phyloP scores from a whole-genome alignment of 148 eudicot genomes.

The Fagopyrum tataricum region DNA sequence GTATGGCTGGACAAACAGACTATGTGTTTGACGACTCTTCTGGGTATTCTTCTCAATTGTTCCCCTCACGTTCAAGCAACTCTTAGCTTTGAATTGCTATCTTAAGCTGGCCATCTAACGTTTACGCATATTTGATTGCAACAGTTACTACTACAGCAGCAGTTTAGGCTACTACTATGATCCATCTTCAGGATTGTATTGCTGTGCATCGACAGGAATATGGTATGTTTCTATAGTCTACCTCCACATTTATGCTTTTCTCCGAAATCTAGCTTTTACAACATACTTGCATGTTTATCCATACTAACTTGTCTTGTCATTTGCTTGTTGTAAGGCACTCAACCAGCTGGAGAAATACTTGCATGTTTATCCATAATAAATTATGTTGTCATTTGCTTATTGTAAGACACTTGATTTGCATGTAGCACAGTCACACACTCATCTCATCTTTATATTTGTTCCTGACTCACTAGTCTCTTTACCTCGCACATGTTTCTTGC shows the following conservation, averaged over 20 bases:
- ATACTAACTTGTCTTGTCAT: no score
- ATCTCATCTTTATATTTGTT: not conserved
- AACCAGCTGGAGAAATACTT: no score
- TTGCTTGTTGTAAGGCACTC: no score
- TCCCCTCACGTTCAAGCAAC: not conserved
- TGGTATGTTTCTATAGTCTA: conserved; percentile 41
- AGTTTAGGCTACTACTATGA: conserved; percentile 88
- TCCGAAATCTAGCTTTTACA: conserved; percentile 1
- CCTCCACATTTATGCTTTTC: not conserved
- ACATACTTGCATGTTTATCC: not conserved
- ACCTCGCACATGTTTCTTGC: not conserved
- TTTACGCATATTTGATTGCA: conserved; percentile 7
- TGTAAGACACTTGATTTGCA: not conserved
- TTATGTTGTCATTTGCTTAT: not conserved
- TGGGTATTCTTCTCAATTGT: conserved; percentile 44
- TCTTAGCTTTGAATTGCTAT: not conserved
- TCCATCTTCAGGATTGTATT: conserved; percentile 62
- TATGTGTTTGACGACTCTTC: conserved; percentile 74
- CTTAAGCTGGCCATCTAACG: not conserved
- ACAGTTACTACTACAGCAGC: conserved; percentile 92
- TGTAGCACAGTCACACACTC: not conserved
- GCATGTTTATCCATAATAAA: not conserved
- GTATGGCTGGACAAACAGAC: conserved; percentile 48
- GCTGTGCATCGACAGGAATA: conserved; percentile 68
- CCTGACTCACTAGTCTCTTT: not conserved